A percentile compares a stretch with the other conserved stretches of the same genome.
Evolutionary conservation across 2,329 filamentous ascomycete genomes (phyloP).

Genomic region (Trichoderma cornu-damae): DNA sequence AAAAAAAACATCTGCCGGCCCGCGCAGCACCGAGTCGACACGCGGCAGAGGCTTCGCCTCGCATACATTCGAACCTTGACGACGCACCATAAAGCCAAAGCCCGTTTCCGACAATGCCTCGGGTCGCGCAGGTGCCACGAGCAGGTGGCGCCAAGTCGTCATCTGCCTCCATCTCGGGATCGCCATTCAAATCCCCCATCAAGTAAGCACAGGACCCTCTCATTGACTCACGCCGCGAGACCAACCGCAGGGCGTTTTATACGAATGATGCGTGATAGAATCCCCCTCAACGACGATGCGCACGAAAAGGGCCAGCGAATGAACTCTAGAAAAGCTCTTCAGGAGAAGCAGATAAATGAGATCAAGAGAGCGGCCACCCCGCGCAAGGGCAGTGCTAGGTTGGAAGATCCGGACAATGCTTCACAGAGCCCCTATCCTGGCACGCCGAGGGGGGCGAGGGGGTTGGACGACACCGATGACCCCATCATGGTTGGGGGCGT

Average conservation of each 20-base stretch:
- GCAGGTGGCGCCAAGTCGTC: constrained; percentile 43
- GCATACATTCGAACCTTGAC: not conserved
- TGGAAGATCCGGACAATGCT: constrained; percentile 54
- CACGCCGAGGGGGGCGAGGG: constrained; percentile 44
- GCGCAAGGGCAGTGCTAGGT: constrained; percentile 57
- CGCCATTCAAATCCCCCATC: constrained; percentile 53
- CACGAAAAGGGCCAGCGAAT: constrained; percentile 85
- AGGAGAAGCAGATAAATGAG: constrained; percentile 88
- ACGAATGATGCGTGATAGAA: constrained; percentile 47
- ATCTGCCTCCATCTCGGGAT: constrained; percentile 43
- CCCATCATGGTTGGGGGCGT: constrained; percentile 63
- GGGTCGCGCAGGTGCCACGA: constrained; percentile 52
- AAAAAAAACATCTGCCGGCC: too few relatives aligned
- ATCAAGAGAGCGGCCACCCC: constrained; percentile 68
- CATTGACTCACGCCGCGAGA: not conserved
- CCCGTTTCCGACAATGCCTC: constrained; percentile 43
- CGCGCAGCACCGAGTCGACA: not conserved
- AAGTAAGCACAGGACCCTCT: constrained; percentile 41
- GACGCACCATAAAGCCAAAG: not conserved
- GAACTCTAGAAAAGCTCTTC: constrained; percentile 79
- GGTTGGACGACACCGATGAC: constrained; percentile 48
- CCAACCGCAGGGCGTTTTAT: not conserved
- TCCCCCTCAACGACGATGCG: constrained; percentile 93
- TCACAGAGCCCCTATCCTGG: constrained; percentile 51
- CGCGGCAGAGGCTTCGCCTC: constrained; percentile 15